A percentile compares a stretch with the other conserved stretches of the same genome.
Evolutionary conservation across 257 asterid species (phyloP).

Genomic region (Solanum ossicruentum): DNA sequence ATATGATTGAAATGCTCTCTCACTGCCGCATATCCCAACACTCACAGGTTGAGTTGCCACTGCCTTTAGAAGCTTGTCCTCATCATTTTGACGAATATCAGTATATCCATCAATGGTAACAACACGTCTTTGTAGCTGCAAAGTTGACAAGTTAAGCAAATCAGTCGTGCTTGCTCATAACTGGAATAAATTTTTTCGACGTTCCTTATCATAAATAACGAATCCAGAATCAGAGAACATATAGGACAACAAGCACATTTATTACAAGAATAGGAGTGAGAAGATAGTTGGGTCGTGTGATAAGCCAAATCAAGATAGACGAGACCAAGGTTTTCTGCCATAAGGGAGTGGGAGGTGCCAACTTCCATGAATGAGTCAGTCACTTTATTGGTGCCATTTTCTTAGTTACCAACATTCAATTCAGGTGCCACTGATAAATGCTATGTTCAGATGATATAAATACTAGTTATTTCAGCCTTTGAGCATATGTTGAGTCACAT

Average conservation of each 20-base stretch:
- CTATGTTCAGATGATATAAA: not conserved
- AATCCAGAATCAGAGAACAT: not conserved
- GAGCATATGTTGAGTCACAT: not conserved
- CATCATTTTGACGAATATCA: constrained; percentile 47
- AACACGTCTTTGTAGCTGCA: constrained; percentile 54
- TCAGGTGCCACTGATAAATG: not conserved
- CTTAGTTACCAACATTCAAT: not conserved
- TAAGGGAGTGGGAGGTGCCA: not conserved
- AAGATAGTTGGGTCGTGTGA: not conserved
- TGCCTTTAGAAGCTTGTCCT: constrained; percentile 58
- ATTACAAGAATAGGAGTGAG: not conserved
- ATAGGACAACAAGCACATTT: not conserved
- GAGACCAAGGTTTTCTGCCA: not conserved
- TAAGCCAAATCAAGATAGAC: not conserved
- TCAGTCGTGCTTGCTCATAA: not conserved
- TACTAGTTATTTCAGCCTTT: not conserved
- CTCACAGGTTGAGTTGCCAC: constrained; percentile 88
- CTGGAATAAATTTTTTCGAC: not conserved
- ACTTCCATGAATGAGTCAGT: not conserved
- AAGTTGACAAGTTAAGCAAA: not conserved
- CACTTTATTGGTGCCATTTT: not conserved
- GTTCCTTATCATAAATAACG: not conserved
- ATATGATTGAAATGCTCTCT: constrained; percentile 58
- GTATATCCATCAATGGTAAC: constrained; percentile 78
- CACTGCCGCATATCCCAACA: constrained; percentile 92